These are phyloP conservation scores for Talaromyces sp. DNA, from an alignment of 2,329 filamentous ascomycete species.

Conservation along the genomic window DNA sequence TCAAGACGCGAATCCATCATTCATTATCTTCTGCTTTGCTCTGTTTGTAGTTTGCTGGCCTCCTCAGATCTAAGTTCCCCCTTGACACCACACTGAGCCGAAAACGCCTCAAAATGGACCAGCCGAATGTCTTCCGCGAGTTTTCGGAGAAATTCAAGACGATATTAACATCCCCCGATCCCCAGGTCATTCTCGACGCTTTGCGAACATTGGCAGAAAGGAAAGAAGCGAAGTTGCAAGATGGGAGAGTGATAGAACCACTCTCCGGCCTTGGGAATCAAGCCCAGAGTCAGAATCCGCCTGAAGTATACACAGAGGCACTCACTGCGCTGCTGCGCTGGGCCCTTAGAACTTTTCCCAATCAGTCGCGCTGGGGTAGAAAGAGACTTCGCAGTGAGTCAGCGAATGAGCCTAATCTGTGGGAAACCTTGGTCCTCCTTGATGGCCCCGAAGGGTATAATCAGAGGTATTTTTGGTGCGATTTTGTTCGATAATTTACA, in stretches of 20 bases:
- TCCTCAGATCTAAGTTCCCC: no score
- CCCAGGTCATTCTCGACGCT: not conserved
- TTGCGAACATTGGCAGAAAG: constrained; percentile 1
- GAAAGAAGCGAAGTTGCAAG: not conserved
- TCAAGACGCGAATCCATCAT: no score
- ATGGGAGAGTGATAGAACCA: not conserved
- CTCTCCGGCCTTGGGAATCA: constrained; percentile 3
- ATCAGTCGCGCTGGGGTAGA: not conserved
- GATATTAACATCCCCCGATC: not conserved
- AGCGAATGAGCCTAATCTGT: not conserved
- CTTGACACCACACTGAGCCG: no score
- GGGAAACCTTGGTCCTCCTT: constrained; percentile 1
- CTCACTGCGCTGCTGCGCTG: constrained; percentile 4
- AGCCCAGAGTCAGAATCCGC: not conserved
- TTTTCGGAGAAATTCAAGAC: constrained; percentile 3
- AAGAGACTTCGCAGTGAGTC: no score
- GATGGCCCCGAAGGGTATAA: constrained; percentile 7
- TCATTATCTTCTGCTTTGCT: no score
- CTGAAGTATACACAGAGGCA: not conserved
- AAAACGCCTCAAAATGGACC: not conserved
- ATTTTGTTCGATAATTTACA: not conserved
- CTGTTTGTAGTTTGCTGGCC: no score
- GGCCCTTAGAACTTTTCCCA: not conserved
- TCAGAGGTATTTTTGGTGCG: constrained; percentile 2
- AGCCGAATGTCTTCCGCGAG: not conserved